phyloP scores from a whole-genome alignment of 305 asterid species.

The Fraxinus latifolia region DNA sequence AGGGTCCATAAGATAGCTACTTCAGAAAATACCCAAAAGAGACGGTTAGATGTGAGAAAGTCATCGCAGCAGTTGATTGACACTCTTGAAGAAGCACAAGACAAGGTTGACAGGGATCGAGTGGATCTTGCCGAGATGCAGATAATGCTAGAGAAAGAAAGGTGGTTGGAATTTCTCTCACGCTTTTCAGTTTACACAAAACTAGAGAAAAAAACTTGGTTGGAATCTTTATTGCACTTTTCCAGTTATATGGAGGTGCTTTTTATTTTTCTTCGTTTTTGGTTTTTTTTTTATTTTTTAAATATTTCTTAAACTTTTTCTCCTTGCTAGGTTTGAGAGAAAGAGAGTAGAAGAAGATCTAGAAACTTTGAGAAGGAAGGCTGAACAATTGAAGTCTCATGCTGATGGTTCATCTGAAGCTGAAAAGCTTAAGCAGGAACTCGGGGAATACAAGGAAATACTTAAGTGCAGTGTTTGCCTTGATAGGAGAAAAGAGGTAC shows the following conservation, averaged over 20 bases:
- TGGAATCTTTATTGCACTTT: background rate
- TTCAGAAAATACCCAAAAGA: constrained; percentile 61
- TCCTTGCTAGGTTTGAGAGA: constrained; percentile 61
- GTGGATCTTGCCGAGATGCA: constrained; percentile 62
- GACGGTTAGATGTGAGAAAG: constrained; percentile 50
- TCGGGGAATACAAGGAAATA: constrained; percentile 81
- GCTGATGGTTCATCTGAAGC: constrained; percentile 62
- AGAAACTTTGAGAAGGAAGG: constrained; percentile 66
- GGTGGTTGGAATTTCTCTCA: constrained; percentile 39
- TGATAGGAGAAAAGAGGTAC: constrained; percentile 92
- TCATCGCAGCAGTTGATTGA: constrained; percentile 51
- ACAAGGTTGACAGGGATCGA: constrained; percentile 63
- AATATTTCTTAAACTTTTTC: constrained; percentile 6
- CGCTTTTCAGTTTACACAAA: constrained; percentile 7
- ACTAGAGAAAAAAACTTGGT: background rate
- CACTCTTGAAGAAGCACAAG: constrained; percentile 66
- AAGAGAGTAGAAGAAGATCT: constrained; percentile 85
- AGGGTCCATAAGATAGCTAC: constrained; percentile 49
- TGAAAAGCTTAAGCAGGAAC: constrained; percentile 79
- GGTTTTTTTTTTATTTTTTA: background rate
- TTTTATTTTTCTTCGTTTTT: constrained; percentile 2
- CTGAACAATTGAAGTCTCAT: constrained; percentile 50
- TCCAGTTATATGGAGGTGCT: background rate
- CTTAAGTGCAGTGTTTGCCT: constrained; percentile 87
- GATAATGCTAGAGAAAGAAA: constrained; percentile 81